phyloP scores from a whole-genome alignment of 345 rosid species.

The Cardiospermum halicacabum region DNA sequence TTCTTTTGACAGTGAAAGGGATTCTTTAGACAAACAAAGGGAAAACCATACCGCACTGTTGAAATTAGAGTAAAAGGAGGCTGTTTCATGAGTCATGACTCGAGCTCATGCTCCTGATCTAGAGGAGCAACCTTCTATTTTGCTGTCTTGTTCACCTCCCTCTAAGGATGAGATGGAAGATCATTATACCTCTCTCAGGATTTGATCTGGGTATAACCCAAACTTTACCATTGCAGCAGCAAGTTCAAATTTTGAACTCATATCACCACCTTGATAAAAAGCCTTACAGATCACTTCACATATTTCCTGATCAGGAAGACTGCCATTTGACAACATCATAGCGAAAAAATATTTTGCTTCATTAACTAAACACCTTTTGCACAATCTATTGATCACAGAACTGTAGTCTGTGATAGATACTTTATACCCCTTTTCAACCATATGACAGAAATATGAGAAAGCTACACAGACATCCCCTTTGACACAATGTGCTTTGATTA shows the following conservation, averaged over 20 bases:
- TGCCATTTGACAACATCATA: constrained; percentile 50
- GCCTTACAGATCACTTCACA: constrained; percentile 47
- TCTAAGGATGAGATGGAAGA: constrained; percentile 9
- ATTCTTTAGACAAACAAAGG: too few species aligned
- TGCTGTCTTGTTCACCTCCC: too few species aligned
- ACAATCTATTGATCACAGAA: constrained; percentile 65
- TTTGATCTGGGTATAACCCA: constrained; percentile 36
- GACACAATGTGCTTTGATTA: constrained; percentile 72
- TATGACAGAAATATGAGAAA: constrained; percentile 33
- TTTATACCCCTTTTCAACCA: constrained; percentile 56
- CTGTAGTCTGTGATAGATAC: constrained; percentile 61
- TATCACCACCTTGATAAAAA: constrained; percentile 28
- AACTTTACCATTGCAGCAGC: constrained; percentile 45
- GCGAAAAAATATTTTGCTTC: constrained; percentile 46
- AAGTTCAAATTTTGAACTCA: constrained; percentile 29
- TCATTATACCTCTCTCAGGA: constrained; percentile 14
- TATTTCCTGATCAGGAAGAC: constrained; percentile 56
- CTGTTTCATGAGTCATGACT: too few species aligned
- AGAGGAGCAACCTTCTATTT: too few species aligned
- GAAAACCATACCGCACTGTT: too few species aligned
- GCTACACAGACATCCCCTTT: constrained; percentile 55
- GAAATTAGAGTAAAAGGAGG: too few species aligned
- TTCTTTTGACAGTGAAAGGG: too few species aligned
- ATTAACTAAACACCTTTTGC: constrained; percentile 38
- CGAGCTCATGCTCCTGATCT: too few species aligned